phyloP scores from a whole-genome alignment of 2,329 filamentous ascomycete species.

The Dryadomyces quercivorus region DNA sequence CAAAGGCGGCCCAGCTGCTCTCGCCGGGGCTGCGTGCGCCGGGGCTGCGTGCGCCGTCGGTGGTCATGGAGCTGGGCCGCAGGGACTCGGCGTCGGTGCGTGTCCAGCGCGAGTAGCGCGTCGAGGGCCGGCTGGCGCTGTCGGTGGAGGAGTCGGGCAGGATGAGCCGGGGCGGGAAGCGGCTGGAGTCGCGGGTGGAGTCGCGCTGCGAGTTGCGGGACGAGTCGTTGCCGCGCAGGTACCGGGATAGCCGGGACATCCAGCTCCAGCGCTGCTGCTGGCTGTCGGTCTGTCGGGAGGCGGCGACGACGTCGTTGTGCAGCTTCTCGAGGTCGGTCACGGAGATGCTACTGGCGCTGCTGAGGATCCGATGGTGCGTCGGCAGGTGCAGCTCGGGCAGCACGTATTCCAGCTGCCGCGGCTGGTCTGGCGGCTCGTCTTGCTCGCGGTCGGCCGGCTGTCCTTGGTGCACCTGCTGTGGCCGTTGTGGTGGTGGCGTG shows the following conservation, averaged over 20 bases:
- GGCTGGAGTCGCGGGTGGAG: neutral
- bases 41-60: neutral
- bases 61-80: neutral
- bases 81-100: constrained; percentile 3
- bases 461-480: neutral
- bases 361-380: neutral
- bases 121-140: constrained; percentile 4
- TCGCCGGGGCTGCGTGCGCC: constrained; percentile 1
- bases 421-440: neutral
- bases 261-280: constrained; percentile 10
- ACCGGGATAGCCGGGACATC: constrained; percentile 11
- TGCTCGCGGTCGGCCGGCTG: neutral
- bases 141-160: neutral
- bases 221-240: constrained; percentile 4
- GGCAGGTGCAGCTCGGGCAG: neutral
- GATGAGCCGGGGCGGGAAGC: neutral
- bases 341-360: neutral
- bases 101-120: constrained; percentile 10
- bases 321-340: neutral
- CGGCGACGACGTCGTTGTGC: neutral
- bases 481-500: neutral
- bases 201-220: neutral
- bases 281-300: neutral
- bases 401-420: neutral
- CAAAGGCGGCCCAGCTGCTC: constrained; percentile 11